A percentile compares a stretch with the other conserved stretches of the same genome.
Conservation (phyloP, 2,329 filamentous ascomycete genomes). For the Fusarium sp. region DNA sequence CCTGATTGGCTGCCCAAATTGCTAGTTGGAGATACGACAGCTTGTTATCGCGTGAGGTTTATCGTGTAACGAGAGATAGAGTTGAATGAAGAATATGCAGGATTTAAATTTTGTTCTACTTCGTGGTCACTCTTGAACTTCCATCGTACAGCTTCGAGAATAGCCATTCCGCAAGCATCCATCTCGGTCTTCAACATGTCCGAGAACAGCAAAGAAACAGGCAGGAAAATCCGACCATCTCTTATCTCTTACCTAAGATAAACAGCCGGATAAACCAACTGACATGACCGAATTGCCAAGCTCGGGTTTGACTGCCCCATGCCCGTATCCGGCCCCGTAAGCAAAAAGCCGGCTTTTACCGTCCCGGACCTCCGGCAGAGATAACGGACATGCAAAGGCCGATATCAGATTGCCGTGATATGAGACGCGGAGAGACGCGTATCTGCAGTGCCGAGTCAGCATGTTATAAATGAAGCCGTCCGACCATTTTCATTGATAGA, state of each 20-base stretch:
- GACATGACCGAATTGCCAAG: background rate
- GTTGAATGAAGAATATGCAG: background rate
- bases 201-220: background rate
- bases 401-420: background rate
- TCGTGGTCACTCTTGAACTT: background rate
- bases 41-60: background rate
- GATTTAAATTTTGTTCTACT: background rate
- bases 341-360: background rate
- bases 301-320: slow-evolving; percentile 29
- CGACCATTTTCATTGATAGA: background rate
- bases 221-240: background rate
- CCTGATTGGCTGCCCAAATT: background rate
- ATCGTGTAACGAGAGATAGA: background rate
- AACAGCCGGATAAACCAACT: background rate
- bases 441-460: background rate
- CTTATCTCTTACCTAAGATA: background rate
- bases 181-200: background rate
- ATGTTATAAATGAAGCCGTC: background rate
- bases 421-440: background rate
- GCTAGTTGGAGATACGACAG: background rate
- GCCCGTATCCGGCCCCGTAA: slow-evolving; percentile 9
- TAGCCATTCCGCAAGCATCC: background rate
- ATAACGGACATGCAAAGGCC: slow-evolving; percentile 10
- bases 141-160: background rate
- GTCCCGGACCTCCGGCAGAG: slow-evolving; percentile 6